Conservation (phyloP, 371 early-diverging fungal genomes). For the Lichtheimia ornata region DNA sequence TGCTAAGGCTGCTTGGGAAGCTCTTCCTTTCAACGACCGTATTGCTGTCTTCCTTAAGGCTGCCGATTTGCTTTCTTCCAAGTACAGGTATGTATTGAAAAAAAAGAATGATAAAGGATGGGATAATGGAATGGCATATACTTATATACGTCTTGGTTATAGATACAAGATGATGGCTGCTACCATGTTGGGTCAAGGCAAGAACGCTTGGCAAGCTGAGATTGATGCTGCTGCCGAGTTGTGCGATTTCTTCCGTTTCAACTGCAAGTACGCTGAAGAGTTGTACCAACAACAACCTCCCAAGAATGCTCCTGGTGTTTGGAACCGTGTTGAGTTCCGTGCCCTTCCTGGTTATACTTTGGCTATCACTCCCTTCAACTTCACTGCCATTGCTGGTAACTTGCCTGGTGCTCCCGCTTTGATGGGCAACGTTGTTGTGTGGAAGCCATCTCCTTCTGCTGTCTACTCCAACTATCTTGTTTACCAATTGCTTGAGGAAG, state of each 20-base stretch:
- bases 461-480: conserved; percentile 92
- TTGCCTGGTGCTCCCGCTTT: conserved; percentile 92
- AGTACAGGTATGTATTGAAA: conserved; percentile 73
- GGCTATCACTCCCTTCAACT: conserved; percentile 98
- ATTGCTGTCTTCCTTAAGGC: conserved; percentile 97
- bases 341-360: conserved; percentile 96
- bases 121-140: too few relatives aligned
- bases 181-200: conserved; percentile 98
- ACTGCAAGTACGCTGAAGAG: conserved; percentile 92
- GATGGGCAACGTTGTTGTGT: conserved; percentile 96
- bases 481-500: conserved; percentile 89
- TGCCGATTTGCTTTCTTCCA: conserved; percentile 87
- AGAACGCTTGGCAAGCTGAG: conserved; percentile 99
- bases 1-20: conserved; percentile 89
- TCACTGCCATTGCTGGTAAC: conserved; percentile 98
- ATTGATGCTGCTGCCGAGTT: conserved; percentile 96
- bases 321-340: conserved; percentile 98
- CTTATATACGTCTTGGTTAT: background rate
- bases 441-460: conserved; percentile 96
- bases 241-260: conserved; percentile 95
- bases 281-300: conserved; percentile 93
- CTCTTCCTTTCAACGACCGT: conserved; percentile 93
- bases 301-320: conserved; percentile 80
- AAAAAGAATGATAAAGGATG: background rate
- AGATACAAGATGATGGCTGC: conserved; percentile 93